These are phyloP conservation scores for Sporothrix euskadiensis DNA, from an alignment of 2,329 filamentous ascomycete species.

Conservation along the genomic window DNA sequence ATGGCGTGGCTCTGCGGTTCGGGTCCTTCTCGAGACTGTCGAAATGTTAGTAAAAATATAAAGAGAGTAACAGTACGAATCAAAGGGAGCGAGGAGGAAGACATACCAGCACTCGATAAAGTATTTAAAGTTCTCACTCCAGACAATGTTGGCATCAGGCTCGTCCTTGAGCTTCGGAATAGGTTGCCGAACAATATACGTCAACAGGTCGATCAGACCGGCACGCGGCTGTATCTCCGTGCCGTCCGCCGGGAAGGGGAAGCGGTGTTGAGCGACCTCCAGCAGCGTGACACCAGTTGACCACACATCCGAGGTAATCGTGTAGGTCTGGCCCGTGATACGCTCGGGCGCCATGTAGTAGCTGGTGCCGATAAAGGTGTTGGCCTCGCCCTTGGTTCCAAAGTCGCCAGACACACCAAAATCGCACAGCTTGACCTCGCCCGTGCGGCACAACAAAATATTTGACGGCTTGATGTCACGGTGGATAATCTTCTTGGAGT, in stretches of 20 bases:
- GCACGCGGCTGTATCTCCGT: constrained; percentile 93
- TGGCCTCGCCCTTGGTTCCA: constrained; percentile 96
- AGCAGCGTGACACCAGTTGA: constrained; percentile 93
- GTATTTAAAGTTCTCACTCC: constrained; percentile 98
- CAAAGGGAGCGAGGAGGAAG: constrained; percentile 10
- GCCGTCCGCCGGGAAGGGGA: constrained; percentile 95
- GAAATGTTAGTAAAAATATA: not conserved
- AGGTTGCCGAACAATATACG: constrained; percentile 93
- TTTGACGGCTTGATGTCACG: constrained; percentile 99
- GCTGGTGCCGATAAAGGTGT: constrained; percentile 97
- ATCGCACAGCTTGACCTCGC: constrained; percentile 96
- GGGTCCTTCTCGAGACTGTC: constrained; percentile 89
- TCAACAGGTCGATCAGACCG: constrained; percentile 89
- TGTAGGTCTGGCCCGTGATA: constrained; percentile 96
- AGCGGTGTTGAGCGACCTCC: constrained; percentile 98
- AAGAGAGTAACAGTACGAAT: constrained; percentile 28
- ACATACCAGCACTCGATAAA: constrained; percentile 99
- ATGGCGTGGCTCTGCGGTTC: constrained; percentile 82
- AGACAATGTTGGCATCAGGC: constrained; percentile 81
- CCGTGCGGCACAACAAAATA: constrained; percentile 87
- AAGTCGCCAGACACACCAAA: constrained; percentile 98
- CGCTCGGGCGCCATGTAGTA: constrained; percentile 99
- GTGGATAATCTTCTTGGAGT: constrained; percentile 96
- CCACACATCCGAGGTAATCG: constrained; percentile 98
- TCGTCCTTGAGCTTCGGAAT: constrained; percentile 97